phyloP scores from a whole-genome alignment of 1,284 basidiomycete species.

The Wallemia mellicola region DNA sequence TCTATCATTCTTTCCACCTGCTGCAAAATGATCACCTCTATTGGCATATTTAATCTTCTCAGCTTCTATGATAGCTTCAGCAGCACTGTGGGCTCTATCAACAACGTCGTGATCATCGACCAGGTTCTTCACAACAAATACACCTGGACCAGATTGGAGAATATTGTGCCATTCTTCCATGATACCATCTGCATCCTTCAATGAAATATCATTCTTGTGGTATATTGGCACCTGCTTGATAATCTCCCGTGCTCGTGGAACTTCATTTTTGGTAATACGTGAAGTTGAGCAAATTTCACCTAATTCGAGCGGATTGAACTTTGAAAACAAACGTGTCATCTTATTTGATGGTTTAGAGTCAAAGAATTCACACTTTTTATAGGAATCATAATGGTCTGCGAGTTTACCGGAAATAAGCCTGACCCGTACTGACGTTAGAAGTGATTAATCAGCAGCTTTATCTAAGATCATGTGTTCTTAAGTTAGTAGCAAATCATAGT shows the following conservation, averaged over 20 bases:
- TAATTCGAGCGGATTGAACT: neutral
- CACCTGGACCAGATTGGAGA: constrained; percentile 5
- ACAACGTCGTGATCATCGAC: neutral
- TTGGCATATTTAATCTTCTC: neutral
- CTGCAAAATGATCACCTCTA: constrained; percentile 6
- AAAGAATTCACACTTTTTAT: neutral
- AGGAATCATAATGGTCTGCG: no score
- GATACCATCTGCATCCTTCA: neutral
- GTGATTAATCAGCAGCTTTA: no score
- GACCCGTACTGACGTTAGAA: no score
- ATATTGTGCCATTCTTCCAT: constrained; percentile 6
- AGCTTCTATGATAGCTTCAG: constrained; percentile 1
- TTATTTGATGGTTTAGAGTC: neutral
- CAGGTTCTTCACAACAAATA: constrained; percentile 3
- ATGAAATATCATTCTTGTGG: neutral
- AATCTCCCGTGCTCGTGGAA: neutral
- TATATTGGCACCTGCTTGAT: neutral
- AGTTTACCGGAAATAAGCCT: neutral
- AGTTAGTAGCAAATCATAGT: no score
- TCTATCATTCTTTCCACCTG: constrained; percentile 5
- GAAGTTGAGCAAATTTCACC: neutral
- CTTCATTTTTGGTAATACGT: neutral
- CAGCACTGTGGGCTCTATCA: neutral
- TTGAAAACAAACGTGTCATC: neutral
- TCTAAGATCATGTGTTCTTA: no score